Evolutionary conservation across 257 asterid species (phyloP).

Genomic region (Solanum piurae): DNA sequence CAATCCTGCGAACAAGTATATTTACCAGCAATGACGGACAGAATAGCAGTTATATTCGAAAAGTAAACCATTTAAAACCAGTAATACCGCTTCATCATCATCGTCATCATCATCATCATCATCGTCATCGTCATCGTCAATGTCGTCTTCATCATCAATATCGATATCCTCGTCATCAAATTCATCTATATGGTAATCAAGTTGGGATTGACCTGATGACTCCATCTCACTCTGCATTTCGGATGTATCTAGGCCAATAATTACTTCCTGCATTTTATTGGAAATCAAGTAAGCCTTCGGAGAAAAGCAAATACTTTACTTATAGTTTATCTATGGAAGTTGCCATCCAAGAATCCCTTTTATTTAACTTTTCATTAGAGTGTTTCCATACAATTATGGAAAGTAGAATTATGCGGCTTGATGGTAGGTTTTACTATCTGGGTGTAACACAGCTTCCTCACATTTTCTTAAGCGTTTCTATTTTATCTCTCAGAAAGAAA

Average conservation of each 20-base stretch:
- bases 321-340: not conserved
- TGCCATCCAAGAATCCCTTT: not conserved
- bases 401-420: not conserved
- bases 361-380: not conserved
- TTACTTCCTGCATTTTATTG: constrained; percentile 71
- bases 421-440: not conserved
- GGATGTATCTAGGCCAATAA: constrained; percentile 78
- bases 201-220: constrained; percentile 57
- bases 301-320: not conserved
- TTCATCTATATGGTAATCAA: constrained; percentile 52
- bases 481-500: not conserved
- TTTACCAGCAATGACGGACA: constrained; percentile 8
- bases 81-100: constrained; percentile 24
- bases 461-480: not conserved
- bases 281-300: not conserved
- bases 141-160: constrained; percentile 25
- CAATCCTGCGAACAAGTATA: constrained; percentile 55
- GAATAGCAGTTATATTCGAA: not conserved
- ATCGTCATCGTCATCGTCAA: constrained; percentile 12
- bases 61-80: constrained; percentile 31
- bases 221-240: constrained; percentile 79
- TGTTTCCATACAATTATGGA: not conserved
- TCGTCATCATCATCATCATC: constrained; percentile 42
- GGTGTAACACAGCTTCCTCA: not conserved
- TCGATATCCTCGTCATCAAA: constrained; percentile 65